Percentiles rank a stretch among this genome's conserved stretches.
Conservation (phyloP, 208 protist genomes). For the Trypanosomatidae sp. region DNA sequence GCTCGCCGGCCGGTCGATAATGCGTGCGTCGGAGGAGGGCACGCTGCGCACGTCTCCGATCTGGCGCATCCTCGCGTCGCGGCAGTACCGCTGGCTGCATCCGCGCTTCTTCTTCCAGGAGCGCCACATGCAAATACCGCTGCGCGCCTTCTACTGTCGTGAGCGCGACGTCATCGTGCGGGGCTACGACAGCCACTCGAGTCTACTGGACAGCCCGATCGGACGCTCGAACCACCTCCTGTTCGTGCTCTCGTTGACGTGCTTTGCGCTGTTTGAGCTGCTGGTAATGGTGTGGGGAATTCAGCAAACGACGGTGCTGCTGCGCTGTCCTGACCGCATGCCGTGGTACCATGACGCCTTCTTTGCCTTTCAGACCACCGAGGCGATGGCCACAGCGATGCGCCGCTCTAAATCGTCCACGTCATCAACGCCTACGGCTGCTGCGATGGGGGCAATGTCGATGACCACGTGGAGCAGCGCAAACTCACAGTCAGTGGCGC, state of each 20-base stretch:
- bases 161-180: constrained; percentile 66
- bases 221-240: constrained; percentile 57
- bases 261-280: constrained; percentile 47
- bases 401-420: not conserved
- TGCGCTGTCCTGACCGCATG: constrained; percentile 12
- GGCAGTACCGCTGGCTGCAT: constrained; percentile 64
- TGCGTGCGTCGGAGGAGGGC: constrained; percentile 30
- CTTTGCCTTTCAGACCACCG: constrained; percentile 19
- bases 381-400: constrained; percentile 3
- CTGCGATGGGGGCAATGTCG: not conserved
- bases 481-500: not conserved
- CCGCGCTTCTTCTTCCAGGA: constrained; percentile 58
- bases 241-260: constrained; percentile 59
- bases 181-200: constrained; percentile 76
- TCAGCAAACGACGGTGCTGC: constrained; percentile 35
- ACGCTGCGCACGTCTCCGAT: constrained; percentile 48
- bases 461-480: not conserved
- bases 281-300: constrained; percentile 50
- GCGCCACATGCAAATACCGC: constrained; percentile 57
- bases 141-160: constrained; percentile 80
- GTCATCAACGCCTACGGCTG: not conserved
- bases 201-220: constrained; percentile 66
- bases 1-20: constrained; percentile 28
- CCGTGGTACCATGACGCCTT: constrained; percentile 37
- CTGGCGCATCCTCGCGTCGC: constrained; percentile 53